phyloP scores from a whole-genome alignment of 306 rosid genomes.

The Glycine latifolia region DNA sequence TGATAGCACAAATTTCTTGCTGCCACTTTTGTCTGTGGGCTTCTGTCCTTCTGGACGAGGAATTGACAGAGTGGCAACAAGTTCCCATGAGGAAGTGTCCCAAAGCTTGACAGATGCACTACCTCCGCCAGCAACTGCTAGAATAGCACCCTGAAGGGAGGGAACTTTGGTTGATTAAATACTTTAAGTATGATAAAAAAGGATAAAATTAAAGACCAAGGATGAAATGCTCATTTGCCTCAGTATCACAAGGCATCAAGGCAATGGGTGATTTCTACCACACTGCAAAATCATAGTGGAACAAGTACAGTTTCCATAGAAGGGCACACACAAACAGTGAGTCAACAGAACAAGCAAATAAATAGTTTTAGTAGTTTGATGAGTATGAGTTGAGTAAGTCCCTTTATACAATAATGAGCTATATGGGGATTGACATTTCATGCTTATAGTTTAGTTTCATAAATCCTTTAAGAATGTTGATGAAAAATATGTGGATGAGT shows the following conservation, averaged over 20 bases:
- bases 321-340: not conserved
- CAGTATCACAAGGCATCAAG: not conserved
- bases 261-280: not conserved
- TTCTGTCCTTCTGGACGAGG: constrained; percentile 91
- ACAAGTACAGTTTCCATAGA: not conserved
- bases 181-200: constrained; percentile 18
- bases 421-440: constrained; percentile 13
- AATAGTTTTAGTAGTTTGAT: constrained; percentile 26
- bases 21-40: constrained; percentile 84
- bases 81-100: constrained; percentile 90
- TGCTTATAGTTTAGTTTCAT: constrained; percentile 16
- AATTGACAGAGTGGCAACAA: constrained; percentile 75
- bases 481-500: not conserved
- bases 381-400: not conserved
- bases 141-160: constrained; percentile 73
- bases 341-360: constrained; percentile 23
- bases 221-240: constrained; percentile 15
- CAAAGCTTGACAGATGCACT: constrained; percentile 96
- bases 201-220: not conserved
- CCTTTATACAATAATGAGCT: not conserved
- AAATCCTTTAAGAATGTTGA: constrained; percentile 10
- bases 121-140: constrained; percentile 99
- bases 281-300: not conserved
- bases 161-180: constrained; percentile 31
- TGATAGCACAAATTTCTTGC: constrained; percentile 94